Conservation (phyloP, 2,329 filamentous ascomycete species). For the Aspergillus pseudoviridinutans region DNA sequence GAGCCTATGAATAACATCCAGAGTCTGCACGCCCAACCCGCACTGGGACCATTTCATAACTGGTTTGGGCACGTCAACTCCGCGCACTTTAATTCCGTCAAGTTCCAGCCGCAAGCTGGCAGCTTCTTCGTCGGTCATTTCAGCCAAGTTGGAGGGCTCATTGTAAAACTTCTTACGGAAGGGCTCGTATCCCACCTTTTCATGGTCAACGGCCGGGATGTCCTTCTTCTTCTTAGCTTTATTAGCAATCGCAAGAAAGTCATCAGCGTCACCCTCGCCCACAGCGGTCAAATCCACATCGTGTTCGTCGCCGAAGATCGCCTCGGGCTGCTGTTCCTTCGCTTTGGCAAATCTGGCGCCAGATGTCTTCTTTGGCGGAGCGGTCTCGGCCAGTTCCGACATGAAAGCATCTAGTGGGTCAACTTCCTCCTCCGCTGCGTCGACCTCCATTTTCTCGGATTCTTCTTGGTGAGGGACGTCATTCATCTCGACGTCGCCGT, state of each 20-base stretch:
- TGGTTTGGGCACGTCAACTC: slow-evolving; percentile 83
- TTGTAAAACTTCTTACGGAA: slow-evolving; percentile 95
- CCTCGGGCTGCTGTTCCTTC: slow-evolving; percentile 66
- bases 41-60: slow-evolving; percentile 97
- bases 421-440: slow-evolving; percentile 55
- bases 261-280: slow-evolving; percentile 58
- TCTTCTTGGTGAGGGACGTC: slow-evolving; percentile 38
- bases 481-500: slow-evolving; percentile 45
- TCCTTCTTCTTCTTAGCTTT: slow-evolving; percentile 89
- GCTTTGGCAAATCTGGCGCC: slow-evolving; percentile 39
- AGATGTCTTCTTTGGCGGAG: slow-evolving; percentile 38
- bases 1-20: slow-evolving; percentile 77
- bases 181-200: slow-evolving; percentile 76
- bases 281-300: slow-evolving; percentile 64
- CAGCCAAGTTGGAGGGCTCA: slow-evolving; percentile 76
- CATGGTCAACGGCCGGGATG: slow-evolving; percentile 81
- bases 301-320: slow-evolving; percentile 82
- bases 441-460: slow-evolving; percentile 37
- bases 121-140: slow-evolving; percentile 81
- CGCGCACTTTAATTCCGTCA: slow-evolving; percentile 91
- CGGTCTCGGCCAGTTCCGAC: slow-evolving; percentile 60
- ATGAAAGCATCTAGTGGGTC: slow-evolving; percentile 98
- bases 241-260: slow-evolving; percentile 58
- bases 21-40: slow-evolving; percentile 77
- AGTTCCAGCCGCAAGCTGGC: slow-evolving; percentile 78